phyloP scores from a whole-genome alignment of 768 basidiomycete species.

The Leccinum subgranulosum region DNA sequence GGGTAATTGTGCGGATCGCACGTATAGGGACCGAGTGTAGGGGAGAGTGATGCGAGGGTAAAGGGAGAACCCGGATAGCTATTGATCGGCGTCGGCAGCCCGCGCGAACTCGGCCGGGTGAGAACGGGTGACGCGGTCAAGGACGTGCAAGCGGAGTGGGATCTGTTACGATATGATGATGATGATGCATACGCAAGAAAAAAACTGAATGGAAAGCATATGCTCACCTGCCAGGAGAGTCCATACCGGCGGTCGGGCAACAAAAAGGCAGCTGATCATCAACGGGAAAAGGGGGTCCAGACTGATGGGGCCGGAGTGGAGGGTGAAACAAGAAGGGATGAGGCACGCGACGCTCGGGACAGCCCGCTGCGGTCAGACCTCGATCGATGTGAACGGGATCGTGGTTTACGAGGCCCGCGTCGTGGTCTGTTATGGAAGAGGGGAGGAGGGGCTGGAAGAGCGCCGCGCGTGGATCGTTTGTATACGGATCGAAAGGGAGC shows the following conservation, averaged over 20 bases:
- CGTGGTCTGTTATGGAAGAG: not conserved
- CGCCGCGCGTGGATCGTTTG: constrained; percentile 54
- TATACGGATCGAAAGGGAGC: constrained; percentile 18
- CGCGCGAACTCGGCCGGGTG: not conserved
- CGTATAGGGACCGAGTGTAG: not conserved
- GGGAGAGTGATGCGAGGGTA: not conserved
- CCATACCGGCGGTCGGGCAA: not conserved
- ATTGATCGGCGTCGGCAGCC: constrained; percentile 1
- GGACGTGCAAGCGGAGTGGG: constrained; percentile 6
- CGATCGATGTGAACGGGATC: not conserved
- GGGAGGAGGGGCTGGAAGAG: not conserved
- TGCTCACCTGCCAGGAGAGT: not conserved
- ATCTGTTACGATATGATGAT: not conserved
- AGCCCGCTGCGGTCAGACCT: not conserved
- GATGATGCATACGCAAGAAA: not conserved
- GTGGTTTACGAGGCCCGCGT: not conserved
- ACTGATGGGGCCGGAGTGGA: not conserved
- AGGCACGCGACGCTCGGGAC: not conserved
- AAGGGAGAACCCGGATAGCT: constrained; percentile 1
- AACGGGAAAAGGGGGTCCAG: not conserved
- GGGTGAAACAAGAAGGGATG: not conserved
- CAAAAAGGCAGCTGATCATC: not conserved
- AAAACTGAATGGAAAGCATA: not conserved
- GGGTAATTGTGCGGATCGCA: not conserved
- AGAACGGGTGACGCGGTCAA: constrained; percentile 2